Conservation (phyloP, 345 rosid genomes). For the Gossypium bickii region DNA sequence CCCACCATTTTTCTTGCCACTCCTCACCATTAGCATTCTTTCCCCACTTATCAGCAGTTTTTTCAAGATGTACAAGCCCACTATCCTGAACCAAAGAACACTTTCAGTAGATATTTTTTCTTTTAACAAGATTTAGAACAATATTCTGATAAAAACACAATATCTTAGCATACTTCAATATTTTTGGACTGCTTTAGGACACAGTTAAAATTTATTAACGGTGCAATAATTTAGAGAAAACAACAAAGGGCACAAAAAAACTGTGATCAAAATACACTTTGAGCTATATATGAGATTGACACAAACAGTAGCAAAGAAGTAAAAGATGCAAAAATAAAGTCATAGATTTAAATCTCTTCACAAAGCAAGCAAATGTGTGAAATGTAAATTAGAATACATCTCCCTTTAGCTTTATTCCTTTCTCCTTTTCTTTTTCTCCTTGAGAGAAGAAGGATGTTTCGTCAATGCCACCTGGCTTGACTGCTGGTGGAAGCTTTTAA, state of each 20-base stretch:
- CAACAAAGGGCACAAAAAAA: background rate
- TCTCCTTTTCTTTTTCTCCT: background rate
- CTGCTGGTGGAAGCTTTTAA: background rate
- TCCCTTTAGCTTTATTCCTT: background rate
- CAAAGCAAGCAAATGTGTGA: background rate
- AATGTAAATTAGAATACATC: background rate
- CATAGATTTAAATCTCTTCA: background rate
- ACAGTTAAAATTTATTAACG: background rate
- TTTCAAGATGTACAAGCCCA: conserved; percentile 77
- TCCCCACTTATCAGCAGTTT: conserved; percentile 97
- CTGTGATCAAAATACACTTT: background rate
- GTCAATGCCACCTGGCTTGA: background rate
- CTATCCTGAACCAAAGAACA: conserved; percentile 38
- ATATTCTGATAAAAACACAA: background rate
- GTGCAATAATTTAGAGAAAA: background rate
- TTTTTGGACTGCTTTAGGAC: background rate
- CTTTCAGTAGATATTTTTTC: background rate
- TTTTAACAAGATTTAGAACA: background rate
- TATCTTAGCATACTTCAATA: background rate
- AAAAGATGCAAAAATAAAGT: background rate
- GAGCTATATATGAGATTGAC: background rate
- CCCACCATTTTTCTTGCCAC: conserved; percentile 97
- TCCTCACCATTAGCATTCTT: conserved; percentile 79
- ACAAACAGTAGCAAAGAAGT: conserved; percentile 8
- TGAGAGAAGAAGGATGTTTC: background rate